Conservation (phyloP, 2,329 filamentous ascomycete species). For the Pseudodiploospora longispora region DNA sequence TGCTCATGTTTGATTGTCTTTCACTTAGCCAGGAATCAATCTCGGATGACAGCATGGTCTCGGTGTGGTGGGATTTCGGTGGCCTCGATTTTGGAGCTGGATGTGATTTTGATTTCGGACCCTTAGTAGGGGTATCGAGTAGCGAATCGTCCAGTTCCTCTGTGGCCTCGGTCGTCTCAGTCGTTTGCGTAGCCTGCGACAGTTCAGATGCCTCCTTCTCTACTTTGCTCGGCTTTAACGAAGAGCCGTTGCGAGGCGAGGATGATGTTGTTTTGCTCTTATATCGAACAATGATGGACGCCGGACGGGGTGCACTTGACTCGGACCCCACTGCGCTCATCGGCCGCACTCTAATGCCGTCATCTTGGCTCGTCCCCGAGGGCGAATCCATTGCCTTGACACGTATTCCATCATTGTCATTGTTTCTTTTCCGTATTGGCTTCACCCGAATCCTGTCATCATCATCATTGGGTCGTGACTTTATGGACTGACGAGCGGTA, state of each 20-base stretch:
- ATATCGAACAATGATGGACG: conserved; percentile 16
- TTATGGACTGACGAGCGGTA: conserved; percentile 16
- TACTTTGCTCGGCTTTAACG: conserved; percentile 21
- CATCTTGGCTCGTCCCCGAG: conserved; percentile 14
- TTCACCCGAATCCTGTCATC: conserved; percentile 36
- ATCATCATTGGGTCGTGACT: conserved; percentile 20
- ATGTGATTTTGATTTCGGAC: conserved; percentile 19
- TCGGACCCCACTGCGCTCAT: conserved; percentile 18
- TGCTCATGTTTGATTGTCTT: conserved; percentile 19
- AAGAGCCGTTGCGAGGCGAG: conserved; percentile 12
- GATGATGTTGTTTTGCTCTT: conserved; percentile 20
- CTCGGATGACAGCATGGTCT: conserved; percentile 15
- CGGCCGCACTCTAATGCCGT: conserved; percentile 22
- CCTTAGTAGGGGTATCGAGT: conserved; percentile 32
- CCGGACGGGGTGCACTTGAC: conserved; percentile 13
- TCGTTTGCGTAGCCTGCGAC: conserved; percentile 8
- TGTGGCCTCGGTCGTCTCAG: conserved; percentile 21
- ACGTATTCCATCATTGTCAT: conserved; percentile 27
- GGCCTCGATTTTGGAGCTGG: conserved; percentile 18
- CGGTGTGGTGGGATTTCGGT: conserved; percentile 8
- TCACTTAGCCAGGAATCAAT: conserved; percentile 22
- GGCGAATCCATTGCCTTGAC: conserved; percentile 14
- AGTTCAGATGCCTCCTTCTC: conserved; percentile 15
- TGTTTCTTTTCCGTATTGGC: conserved; percentile 25
- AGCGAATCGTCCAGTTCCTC: conserved; percentile 28